These are phyloP conservation scores for Chaetomiaceae sp. DNA, from an alignment of 2,329 filamentous ascomycete species.

Conservation along the genomic window DNA sequence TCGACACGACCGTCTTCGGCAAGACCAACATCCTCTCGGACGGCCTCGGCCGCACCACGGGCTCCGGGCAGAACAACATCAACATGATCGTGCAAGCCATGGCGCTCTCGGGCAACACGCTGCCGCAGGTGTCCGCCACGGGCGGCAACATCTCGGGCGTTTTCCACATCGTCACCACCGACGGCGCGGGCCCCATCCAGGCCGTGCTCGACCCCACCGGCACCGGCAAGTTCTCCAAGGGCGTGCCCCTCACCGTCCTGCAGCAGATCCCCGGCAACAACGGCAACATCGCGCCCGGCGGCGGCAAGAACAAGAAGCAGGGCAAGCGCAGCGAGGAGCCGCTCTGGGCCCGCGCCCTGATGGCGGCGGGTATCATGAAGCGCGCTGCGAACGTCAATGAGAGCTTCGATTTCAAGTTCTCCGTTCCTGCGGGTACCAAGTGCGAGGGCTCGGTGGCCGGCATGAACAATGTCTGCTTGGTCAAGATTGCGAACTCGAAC, in stretches of 20 bases:
- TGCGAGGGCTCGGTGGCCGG: constrained; percentile 33
- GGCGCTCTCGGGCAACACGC: constrained; percentile 32
- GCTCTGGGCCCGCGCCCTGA: constrained; percentile 2
- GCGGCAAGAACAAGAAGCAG: constrained; percentile 11
- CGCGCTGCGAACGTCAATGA: constrained; percentile 25
- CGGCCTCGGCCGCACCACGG: constrained; percentile 34
- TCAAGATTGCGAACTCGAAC: constrained; percentile 39
- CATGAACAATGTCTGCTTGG: constrained; percentile 34
- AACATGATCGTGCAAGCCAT: constrained; percentile 29
- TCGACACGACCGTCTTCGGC: constrained; percentile 41
- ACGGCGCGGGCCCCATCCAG: constrained; percentile 35
- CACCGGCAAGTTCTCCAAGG: constrained; percentile 30
- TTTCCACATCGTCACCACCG: constrained; percentile 37
- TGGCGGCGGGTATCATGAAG: constrained; percentile 13
- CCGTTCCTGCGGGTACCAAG: constrained; percentile 30
- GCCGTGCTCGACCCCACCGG: constrained; percentile 35
- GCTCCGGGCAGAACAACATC: constrained; percentile 32
- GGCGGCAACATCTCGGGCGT: constrained; percentile 31
- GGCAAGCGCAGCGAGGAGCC: no score
- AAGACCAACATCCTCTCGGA: constrained; percentile 30
- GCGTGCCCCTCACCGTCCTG: constrained; percentile 25
- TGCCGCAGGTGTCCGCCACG: constrained; percentile 36
- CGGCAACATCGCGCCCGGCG: constrained; percentile 12
- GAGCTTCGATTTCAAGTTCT: constrained; percentile 19
- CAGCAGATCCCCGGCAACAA: constrained; percentile 33